Evolutionary conservation across 805 yeast genomes (phyloP), one percentile per base, ranked within the genome.

Genomic region (Lipomyces chichibuensis): DNA sequence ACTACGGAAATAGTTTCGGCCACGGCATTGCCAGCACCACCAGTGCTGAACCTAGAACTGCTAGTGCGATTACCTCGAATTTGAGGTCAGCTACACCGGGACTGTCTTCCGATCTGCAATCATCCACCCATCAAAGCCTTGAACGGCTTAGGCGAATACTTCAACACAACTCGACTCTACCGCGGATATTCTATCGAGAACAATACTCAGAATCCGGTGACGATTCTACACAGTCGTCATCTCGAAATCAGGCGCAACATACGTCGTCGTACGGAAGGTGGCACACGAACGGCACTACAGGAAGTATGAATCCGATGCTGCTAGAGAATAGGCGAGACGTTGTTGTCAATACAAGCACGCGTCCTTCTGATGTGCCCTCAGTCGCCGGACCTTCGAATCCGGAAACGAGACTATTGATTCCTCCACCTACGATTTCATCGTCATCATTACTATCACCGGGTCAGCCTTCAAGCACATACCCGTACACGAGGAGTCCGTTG

Each of bases 81-180:
- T 43, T 43, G 9, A 17, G 23, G 49, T 43, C 49, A 6, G n/a
- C 49, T 43, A 43, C 49, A n/a, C 49, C 49, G 23, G 25, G 49
- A 43, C 49, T 8, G 11, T 17, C 49, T 43, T 17, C 49, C 17
- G 55, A 29, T 29, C n/a, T 52, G 29, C 60, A 57, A n/a, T 14
- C 35, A 7, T 60, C 63, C 25, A 17, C 57, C n/a, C 49, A 60
- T 8, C 35, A 54, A n/a, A 60, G 37, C 23, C 11, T 60, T 9
- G 63, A 60, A 35, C 39, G 63, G 25, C 52, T 60, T 8, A 23
- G 62, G 25, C 32, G 63, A 23, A 49, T 60, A 14, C 63, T 60
- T 17, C 63, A 35, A 14, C 64, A 55, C 49, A 60, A 60, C 52
- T 33, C 63, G 23, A n/a, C 63, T 3, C 13, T 39, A 14, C 63